Evolutionary conservation across 208 protist species (phyloP).

Genomic region (Giardia duodenalis): DNA sequence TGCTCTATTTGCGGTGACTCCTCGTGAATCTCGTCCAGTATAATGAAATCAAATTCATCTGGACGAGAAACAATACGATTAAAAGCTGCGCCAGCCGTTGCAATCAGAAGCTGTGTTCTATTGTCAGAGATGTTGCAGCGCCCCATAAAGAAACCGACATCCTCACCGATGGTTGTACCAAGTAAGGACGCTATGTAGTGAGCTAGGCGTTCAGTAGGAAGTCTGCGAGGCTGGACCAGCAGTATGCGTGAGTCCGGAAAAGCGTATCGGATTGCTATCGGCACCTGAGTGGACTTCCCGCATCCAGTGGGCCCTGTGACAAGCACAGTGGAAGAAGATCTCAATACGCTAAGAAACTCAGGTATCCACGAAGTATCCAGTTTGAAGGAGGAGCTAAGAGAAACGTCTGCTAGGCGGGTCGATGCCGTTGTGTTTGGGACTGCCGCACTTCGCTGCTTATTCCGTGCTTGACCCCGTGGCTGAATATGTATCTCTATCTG

Average conservation of each 20-base stretch:
- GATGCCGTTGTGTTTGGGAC: too few species aligned
- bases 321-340: too few species aligned
- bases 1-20: neutral
- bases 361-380: too few species aligned
- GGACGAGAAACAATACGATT: neutral
- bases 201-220: neutral
- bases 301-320: neutral
- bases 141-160: neutral
- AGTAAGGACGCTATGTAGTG: neutral
- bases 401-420: too few species aligned
- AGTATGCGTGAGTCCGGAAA: neutral
- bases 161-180: neutral
- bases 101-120: neutral
- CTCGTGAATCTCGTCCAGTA: neutral
- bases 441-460: too few species aligned
- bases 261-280: neutral
- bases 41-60: neutral
- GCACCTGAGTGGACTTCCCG: neutral
- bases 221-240: neutral
- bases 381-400: too few species aligned
- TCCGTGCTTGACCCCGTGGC: too few species aligned
- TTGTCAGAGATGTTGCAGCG: neutral
- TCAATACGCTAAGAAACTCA: too few species aligned
- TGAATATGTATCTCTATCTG: too few species aligned
- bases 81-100: neutral